phyloP scores from a whole-genome alignment of 139 green algal species.

The Coccomyxa sp. region DNA sequence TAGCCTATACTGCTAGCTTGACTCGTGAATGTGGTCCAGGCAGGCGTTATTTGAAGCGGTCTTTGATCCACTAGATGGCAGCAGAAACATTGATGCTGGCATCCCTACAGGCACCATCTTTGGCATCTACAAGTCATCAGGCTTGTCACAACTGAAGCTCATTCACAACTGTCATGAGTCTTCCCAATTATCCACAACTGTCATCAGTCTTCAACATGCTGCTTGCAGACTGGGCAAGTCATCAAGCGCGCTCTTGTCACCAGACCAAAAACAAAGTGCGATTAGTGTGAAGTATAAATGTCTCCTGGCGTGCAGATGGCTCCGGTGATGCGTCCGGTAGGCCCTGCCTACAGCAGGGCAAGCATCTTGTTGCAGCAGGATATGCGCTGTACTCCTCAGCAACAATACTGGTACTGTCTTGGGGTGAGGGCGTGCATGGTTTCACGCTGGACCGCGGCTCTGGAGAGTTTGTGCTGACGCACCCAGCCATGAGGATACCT shows the following conservation, averaged over 20 bases:
- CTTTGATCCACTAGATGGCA: slow-evolving; percentile 75
- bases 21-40: slow-evolving; percentile 13
- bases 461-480: slow-evolving; percentile 85
- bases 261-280: no score
- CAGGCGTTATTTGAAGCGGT: no score
- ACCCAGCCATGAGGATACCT: slow-evolving; percentile 72
- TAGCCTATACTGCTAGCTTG: not conserved
- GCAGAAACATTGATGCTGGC: slow-evolving; percentile 57
- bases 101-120: slow-evolving; percentile 77
- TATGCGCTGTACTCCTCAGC: slow-evolving; percentile 60
- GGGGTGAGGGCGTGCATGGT: slow-evolving; percentile 29
- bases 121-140: slow-evolving; percentile 46
- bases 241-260: no score
- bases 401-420: slow-evolving; percentile 35
- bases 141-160: not conserved
- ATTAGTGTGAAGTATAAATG: no score
- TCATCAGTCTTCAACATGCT: not conserved
- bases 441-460: slow-evolving; percentile 86
- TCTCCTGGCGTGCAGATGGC: no score
- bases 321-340: no score
- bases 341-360: slow-evolving; percentile 38
- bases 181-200: not conserved
- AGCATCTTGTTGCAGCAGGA: slow-evolving; percentile 38
- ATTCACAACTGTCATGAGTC: not conserved
- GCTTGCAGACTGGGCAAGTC: not conserved